Base-by-base conservation (phyloP, 225 moss, liverwort and hornwort genomes). In the Pseudisothecium myosuroides region DNA sequence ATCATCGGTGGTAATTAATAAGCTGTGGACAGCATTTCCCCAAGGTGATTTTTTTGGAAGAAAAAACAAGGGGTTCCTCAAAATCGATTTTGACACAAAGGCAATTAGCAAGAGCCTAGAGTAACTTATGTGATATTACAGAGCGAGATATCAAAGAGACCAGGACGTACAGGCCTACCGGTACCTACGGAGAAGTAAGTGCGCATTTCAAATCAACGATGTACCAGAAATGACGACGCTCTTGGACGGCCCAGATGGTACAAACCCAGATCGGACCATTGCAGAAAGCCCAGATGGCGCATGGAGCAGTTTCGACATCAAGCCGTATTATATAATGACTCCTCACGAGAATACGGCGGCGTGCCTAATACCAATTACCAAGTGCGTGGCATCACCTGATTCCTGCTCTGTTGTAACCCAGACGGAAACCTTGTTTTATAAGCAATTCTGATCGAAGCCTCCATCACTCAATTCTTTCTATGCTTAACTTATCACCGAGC, bases 401-500 rank as follows among this genome's bases (percentile, higher is more conserved):
- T 47, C 37, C 32, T 86, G 69, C 89, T 78, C 32, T 6, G 41
- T 19, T 80, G 74, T 9, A 45, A 61, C 28, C 28, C 37, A 14
- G 63, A 29, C 47, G 34, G 39, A n/a, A 71, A 26, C 2, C 34
- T 14, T 7, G 39, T 26, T 4, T 62, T 85, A 87, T 81, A 76
- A 31, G 1, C 82, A 21, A n/a, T 6, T 31, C 27, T 32, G 67
- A 5, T 88, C 13, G 6, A 1, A 0, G 0, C 3, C 2, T 5
- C 2, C 5, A 36, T 4, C 49, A 11, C 0, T 36, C 9, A 1
- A 2, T 3, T 47, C 12, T 27, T 6, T 15, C 19, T 20, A n/a
- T n/a, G n/a, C n/a, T n/a, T n/a, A n/a, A n/a, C n/a, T n/a, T n/a
- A 12, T 61, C 47, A 4, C 27, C 24, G 18, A 67, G 17, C 67